Base-by-base conservation (phyloP, 352 stramenopile genomes). In the Thraustotheca clavata region DNA sequence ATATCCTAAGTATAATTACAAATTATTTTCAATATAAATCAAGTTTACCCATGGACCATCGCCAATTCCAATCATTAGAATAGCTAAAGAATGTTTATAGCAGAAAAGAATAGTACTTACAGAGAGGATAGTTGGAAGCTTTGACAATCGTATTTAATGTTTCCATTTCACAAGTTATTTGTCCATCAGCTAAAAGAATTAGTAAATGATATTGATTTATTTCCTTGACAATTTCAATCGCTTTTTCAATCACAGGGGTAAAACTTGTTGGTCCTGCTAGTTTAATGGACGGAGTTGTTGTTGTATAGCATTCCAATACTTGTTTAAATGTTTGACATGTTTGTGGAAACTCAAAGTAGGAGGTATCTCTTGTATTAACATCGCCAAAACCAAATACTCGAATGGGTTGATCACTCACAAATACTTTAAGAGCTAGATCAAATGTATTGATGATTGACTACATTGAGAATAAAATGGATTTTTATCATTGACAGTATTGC, bases 381-480 rank as follows among this genome's bases (percentile, higher is more conserved):
- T 92, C 80, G 16, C 80, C 83, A 67, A 91, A 91, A 0, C 79
- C 80, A 34, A 71, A 92, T 22, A 79, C 72, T 20, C 80, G 79
- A 43, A 92, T 92, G 40, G 88, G 77, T 35, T 85, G 79, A 50
- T 91, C 81, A 57, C 91, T 80, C 57, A 89, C 83, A 31, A 92
- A 90, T 27, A 79, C 71, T 50, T 83, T 79, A 7, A 92, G 68
- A 20, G 86, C 78, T 20, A 73, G 75, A 11, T 79, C 80, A 20
- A 92, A 82, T 26, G 82, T 69, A 16, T 72, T 83, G 57, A 94
- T 89, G 0, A 87, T 83, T n/a, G 62, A 76, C 81, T 91, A 32
- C 14, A 61, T 0, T 16, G n/a, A n/a, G n/a, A n/a, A n/a, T n/a
- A n/a, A n/a, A n/a, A n/a, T n/a, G n/a, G n/a, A n/a, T n/a, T n/a